phyloP scores from a whole-genome alignment of 371 early-diverging fungal species.

The Vairimorpha apis region DNA sequence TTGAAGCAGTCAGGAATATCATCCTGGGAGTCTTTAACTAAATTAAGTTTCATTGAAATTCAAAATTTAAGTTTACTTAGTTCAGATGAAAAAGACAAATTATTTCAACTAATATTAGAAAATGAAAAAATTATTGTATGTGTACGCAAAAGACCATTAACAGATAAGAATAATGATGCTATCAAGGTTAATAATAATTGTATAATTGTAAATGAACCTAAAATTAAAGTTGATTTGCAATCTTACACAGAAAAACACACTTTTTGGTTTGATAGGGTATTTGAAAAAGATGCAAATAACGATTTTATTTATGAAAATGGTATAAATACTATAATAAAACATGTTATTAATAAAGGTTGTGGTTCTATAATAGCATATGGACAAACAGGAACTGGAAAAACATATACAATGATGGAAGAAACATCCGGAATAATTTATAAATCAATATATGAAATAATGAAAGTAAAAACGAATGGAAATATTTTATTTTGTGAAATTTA shows the following conservation, averaged over 20 bases:
- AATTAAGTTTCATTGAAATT: background rate
- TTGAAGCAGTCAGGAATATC: background rate
- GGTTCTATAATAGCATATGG: slow-evolving; percentile 97
- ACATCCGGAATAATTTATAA: slow-evolving; percentile 30
- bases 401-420: slow-evolving; percentile 79
- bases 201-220: slow-evolving; percentile 63
- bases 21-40: background rate
- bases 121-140: slow-evolving; percentile 47
- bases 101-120: background rate
- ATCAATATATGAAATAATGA: slow-evolving; percentile 61
- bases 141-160: slow-evolving; percentile 54
- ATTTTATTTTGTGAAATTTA: slow-evolving; percentile 45
- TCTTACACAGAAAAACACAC: slow-evolving; percentile 80
- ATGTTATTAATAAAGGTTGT: slow-evolving; percentile 83
- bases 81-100: background rate
- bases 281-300: slow-evolving; percentile 72
- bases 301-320: slow-evolving; percentile 78
- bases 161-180: slow-evolving; percentile 28
- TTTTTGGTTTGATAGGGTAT: slow-evolving; percentile 89
- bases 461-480: slow-evolving; percentile 4
- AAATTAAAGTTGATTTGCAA: slow-evolving; percentile 74
- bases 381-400: slow-evolving; percentile 95
- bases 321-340: slow-evolving; percentile 80
- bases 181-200: slow-evolving; percentile 17
- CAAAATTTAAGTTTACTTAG: background rate